phyloP scores from a whole-genome alignment of 129 eudicot genomes.

The Gnaphalium uliginosum region DNA sequence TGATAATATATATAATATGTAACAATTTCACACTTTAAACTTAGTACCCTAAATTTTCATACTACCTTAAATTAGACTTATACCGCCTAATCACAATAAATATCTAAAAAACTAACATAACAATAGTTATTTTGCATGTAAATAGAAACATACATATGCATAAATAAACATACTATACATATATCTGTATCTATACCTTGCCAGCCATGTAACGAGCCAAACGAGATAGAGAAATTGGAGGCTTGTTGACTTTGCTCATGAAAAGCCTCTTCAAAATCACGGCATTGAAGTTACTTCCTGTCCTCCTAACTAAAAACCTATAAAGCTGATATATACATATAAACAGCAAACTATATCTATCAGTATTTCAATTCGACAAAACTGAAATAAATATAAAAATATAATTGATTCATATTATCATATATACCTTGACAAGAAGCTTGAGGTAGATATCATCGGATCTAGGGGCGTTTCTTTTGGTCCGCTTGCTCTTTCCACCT shows the following conservation, averaged over 20 bases:
- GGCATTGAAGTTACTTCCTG: constrained; percentile 78
- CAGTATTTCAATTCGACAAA: background rate
- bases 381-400: background rate
- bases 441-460: constrained; percentile 86
- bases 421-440: constrained; percentile 65
- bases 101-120: background rate
- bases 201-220: constrained; percentile 63
- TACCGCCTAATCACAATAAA: too few relatives aligned
- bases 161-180: background rate
- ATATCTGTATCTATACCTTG: constrained; percentile 46
- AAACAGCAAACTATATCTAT: background rate
- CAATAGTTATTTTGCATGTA: background rate
- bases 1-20: background rate
- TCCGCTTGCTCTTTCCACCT: constrained; percentile 87
- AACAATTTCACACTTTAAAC: background rate
- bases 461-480: constrained; percentile 81
- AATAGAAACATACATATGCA: background rate
- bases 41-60: background rate
- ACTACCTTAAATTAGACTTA: too few relatives aligned
- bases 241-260: constrained; percentile 84
- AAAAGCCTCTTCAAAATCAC: constrained; percentile 85
- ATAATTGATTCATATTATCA: background rate
- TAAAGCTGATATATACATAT: constrained; percentile 45
- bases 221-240: constrained; percentile 81
- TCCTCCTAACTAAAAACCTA: constrained; percentile 81